A percentile compares a stretch with the other conserved stretches of the same genome.
Conservation (phyloP, 192 early-diverging fungal genomes). For the Jimgerdemannia lactiflua region DNA sequence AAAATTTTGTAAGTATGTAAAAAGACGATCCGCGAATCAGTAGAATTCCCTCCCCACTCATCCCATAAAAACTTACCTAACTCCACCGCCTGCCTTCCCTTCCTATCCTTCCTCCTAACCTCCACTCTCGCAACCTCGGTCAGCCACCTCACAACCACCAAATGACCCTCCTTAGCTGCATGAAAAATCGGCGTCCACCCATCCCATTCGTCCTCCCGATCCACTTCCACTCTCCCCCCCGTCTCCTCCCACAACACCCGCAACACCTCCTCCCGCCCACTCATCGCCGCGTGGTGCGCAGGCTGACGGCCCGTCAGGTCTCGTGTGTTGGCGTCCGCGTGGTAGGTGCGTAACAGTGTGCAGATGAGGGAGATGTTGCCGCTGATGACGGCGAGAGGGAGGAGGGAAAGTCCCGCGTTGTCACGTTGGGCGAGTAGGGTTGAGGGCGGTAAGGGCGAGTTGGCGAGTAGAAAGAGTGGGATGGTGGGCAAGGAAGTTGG, state of each 20-base stretch:
- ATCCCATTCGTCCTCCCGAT: slow-evolving; percentile 36
- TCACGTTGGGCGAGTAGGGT: slow-evolving; percentile 22
- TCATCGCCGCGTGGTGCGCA: slow-evolving; percentile 39
- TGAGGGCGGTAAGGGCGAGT: background rate
- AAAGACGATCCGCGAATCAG: background rate
- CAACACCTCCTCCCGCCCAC: slow-evolving; percentile 20
- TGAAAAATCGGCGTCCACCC: slow-evolving; percentile 40
- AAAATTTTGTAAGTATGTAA: background rate
- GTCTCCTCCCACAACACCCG: slow-evolving; percentile 7
- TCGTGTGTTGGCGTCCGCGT: slow-evolving; percentile 13
- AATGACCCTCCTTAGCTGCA: slow-evolving; percentile 29
- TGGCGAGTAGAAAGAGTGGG: slow-evolving; percentile 14
- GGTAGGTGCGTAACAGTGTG: slow-evolving; percentile 15
- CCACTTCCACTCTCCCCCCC: slow-evolving; percentile 9
- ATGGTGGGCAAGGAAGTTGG: background rate
- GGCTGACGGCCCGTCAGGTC: slow-evolving; percentile 33
- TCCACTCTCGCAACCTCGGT: slow-evolving; percentile 14
- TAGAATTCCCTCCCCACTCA: background rate
- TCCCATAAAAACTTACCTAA: slow-evolving; percentile 22
- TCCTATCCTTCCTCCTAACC: slow-evolving; percentile 18
- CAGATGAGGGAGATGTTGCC: slow-evolving; percentile 21
- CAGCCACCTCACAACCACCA: slow-evolving; percentile 16
- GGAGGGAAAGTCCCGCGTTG: slow-evolving; percentile 29
- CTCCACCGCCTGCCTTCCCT: slow-evolving; percentile 26
- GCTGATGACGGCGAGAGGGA: slow-evolving; percentile 28